Conservation (phyloP, 1,284 basidiomycete genomes). For the Sporisorium iseilematis-ciliati region DNA sequence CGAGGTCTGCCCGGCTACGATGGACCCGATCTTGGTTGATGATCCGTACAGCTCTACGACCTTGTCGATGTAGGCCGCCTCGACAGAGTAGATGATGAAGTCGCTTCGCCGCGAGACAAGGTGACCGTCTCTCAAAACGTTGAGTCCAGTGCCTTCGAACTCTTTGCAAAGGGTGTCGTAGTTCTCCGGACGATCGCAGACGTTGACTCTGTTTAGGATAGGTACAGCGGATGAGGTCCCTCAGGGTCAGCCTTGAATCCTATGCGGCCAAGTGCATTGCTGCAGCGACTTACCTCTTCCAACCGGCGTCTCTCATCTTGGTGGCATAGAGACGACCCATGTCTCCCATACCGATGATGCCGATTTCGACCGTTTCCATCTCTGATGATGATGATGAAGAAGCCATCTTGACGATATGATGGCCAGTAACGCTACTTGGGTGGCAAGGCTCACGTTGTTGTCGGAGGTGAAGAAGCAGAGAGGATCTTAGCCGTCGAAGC, state of each 20-base stretch:
- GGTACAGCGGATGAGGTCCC: not conserved
- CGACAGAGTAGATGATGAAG: slow-evolving; percentile 92
- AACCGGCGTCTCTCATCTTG: slow-evolving; percentile 80
- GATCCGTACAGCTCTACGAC: slow-evolving; percentile 92
- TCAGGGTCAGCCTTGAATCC: not conserved
- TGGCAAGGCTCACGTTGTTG: not conserved
- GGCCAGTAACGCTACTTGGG: not conserved
- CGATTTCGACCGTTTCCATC: slow-evolving; percentile 62
- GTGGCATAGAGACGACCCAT: slow-evolving; percentile 96
- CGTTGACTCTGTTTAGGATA: slow-evolving; percentile 78
- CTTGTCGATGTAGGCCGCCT: slow-evolving; percentile 86
- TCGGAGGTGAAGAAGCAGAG: not conserved
- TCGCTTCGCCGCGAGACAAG: slow-evolving; percentile 85
- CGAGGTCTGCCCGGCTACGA: slow-evolving; percentile 94
- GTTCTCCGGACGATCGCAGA: slow-evolving; percentile 87
- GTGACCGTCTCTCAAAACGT: slow-evolving; percentile 82
- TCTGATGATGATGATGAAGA: slow-evolving; percentile 30
- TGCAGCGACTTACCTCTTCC: slow-evolving; percentile 73
- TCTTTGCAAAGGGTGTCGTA: slow-evolving; percentile 78
- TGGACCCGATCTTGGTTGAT: slow-evolving; percentile 90
- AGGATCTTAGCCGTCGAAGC: not conserved
- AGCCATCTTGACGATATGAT: slow-evolving; percentile 10
- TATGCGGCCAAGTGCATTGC: no score
- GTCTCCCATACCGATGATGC: slow-evolving; percentile 73
- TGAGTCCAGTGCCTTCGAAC: slow-evolving; percentile 77